phyloP scores from a whole-genome alignment of 345 rosid species.

The Ceriops tagal region DNA sequence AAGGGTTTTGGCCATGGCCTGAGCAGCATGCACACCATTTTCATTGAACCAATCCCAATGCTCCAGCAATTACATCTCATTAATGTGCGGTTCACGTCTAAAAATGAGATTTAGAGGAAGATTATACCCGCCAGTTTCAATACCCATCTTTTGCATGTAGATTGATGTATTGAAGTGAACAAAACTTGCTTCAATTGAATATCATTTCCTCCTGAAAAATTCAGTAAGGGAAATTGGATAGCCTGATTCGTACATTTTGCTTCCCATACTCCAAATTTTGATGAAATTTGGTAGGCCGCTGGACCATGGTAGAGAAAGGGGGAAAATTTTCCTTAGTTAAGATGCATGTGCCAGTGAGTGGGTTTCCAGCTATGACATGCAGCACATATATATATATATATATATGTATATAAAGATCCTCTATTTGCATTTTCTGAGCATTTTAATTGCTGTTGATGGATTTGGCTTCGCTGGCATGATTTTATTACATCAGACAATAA shows the following conservation, averaged over 20 bases:
- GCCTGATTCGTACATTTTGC: conserved; percentile 25
- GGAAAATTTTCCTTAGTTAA: conserved; percentile 8
- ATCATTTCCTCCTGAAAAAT: conserved; percentile 16
- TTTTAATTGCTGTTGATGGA: conserved; percentile 10
- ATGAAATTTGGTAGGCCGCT: conserved; percentile 26
- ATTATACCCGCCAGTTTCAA: conserved; percentile 12
- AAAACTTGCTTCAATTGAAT: conserved; percentile 25
- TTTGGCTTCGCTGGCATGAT: conserved; percentile 10
- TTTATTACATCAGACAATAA: no score
- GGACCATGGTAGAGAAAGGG: conserved; percentile 23
- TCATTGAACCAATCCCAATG: conserved; percentile 36
- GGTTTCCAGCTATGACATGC: conserved; percentile 64
- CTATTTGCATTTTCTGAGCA: conserved; percentile 11
- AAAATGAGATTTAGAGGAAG: background rate
- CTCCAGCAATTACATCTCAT: conserved; percentile 13
- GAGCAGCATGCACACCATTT: conserved; percentile 49
- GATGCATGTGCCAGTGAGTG: conserved; percentile 59
- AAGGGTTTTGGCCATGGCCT: conserved; percentile 71
- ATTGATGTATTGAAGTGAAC: conserved; percentile 34
- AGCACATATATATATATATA: conserved; percentile 34
- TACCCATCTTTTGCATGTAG: conserved; percentile 23
- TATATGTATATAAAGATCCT: conserved; percentile 30
- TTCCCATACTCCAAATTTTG: conserved; percentile 21
- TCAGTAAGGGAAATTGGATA: conserved; percentile 24
- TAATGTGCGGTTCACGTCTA: no score